These are phyloP conservation scores for Heritiera littoralis DNA, from an alignment of 345 rosid genomes.

Conservation along the genomic window DNA sequence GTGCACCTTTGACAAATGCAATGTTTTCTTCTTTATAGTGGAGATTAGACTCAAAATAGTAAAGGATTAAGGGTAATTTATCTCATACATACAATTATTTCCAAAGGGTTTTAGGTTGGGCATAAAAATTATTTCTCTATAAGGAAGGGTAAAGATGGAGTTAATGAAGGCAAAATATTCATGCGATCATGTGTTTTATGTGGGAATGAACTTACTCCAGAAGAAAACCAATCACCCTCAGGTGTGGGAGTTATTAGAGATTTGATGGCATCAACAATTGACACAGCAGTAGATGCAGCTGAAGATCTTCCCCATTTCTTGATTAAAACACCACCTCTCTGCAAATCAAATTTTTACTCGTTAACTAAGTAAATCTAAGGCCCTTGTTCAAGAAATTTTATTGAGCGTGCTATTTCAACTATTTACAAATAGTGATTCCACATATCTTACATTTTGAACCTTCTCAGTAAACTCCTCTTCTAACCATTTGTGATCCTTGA, in stretches of 20 bases:
- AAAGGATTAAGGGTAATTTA: not conserved
- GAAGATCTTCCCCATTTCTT: slow-evolving; percentile 99
- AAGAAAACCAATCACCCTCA: slow-evolving; percentile 95
- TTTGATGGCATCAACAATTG: slow-evolving; percentile 88
- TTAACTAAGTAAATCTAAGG: slow-evolving; percentile 1
- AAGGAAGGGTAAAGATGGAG: not conserved
- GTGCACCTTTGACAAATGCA: not conserved
- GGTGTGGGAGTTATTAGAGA: slow-evolving; percentile 90
- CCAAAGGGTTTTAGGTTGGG: not conserved
- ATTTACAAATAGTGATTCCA: slow-evolving; percentile 9
- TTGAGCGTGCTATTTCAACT: not conserved
- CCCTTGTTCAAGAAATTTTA: not conserved
- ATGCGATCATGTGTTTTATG: not conserved
- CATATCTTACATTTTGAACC: slow-evolving; percentile 69
- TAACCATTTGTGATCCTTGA: slow-evolving; percentile 89
- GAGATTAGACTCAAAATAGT: not conserved
- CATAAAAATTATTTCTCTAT: not conserved
- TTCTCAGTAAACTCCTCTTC: slow-evolving; percentile 93
- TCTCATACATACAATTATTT: not conserved
- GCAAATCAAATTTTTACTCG: slow-evolving; percentile 29
- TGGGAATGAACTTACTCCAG: slow-evolving; percentile 59
- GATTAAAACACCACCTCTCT: slow-evolving; percentile 95
- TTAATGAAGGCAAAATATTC: not conserved
- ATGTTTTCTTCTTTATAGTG: not conserved
- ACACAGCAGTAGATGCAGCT: slow-evolving; percentile 95